These are phyloP conservation scores for Colletotrichum shisoi DNA, from an alignment of 2,329 filamentous ascomycete genomes.

Conservation along the genomic window DNA sequence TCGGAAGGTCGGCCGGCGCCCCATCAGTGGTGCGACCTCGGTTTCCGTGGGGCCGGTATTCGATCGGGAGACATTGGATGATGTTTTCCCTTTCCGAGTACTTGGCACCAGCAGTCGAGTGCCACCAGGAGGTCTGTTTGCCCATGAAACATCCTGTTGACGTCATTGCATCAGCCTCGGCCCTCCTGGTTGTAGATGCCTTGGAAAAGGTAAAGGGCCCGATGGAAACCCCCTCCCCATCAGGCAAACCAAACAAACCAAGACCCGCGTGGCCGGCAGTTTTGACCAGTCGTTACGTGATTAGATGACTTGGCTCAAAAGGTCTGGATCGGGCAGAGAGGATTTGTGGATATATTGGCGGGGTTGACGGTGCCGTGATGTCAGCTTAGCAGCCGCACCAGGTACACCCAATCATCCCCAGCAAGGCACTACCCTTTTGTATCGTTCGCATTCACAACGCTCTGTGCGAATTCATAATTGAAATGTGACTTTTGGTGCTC, in stretches of 20 bases:
- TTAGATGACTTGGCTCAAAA: slow-evolving; percentile 1
- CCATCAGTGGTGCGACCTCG: neutral
- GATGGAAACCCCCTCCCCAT: too few relatives aligned
- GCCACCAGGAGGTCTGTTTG: too few relatives aligned
- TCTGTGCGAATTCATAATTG: too few relatives aligned
- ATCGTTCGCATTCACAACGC: neutral
- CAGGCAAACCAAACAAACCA: neutral
- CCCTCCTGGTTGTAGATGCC: too few relatives aligned
- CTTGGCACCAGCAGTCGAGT: neutral
- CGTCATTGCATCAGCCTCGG: too few relatives aligned
- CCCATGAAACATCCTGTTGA: too few relatives aligned
- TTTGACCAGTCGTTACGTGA: neutral
- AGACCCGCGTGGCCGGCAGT: neutral
- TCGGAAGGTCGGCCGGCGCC: neutral
- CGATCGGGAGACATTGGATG: too few relatives aligned
- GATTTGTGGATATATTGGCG: neutral
- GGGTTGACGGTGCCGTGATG: slow-evolving; percentile 23
- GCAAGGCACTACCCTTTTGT: neutral
- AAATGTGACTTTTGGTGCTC: neutral
- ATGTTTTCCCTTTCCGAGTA: too few relatives aligned
- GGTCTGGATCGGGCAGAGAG: neutral
- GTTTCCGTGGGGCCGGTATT: neutral
- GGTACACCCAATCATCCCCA: neutral
- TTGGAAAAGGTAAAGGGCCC: too few relatives aligned
- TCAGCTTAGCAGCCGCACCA: neutral